Percentiles rank a stretch among this genome's conserved stretches.
These are phyloP conservation scores for Primulina eburnea DNA, from an alignment of 257 asterid genomes.

Conservation along the genomic window DNA sequence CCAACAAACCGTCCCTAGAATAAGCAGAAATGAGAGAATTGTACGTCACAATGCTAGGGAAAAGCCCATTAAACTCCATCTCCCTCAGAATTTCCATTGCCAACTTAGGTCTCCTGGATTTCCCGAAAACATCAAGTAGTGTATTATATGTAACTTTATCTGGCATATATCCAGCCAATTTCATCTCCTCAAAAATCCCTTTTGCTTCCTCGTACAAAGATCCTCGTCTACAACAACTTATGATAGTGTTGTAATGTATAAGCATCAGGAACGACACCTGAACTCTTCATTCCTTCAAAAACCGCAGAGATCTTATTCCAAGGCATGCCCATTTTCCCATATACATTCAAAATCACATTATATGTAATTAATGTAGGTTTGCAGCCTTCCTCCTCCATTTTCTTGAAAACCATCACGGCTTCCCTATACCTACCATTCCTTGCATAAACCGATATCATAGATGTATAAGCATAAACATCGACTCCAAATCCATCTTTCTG, in stretches of 20 bases:
- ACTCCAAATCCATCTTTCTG: constrained; percentile 57
- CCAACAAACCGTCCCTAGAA: constrained; percentile 73
- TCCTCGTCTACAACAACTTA: constrained; percentile 79
- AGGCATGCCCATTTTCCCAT: constrained; percentile 97
- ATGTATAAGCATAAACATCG: constrained; percentile 83
- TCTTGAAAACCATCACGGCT: constrained; percentile 68
- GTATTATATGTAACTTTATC: constrained; percentile 93
- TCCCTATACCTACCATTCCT: constrained; percentile 70
- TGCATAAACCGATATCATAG: constrained; percentile 59
- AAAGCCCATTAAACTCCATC: constrained; percentile 68
- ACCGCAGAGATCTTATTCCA: constrained; percentile 64
- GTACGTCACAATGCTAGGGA: constrained; percentile 71
- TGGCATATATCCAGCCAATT: constrained; percentile 59
- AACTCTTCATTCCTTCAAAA: constrained; percentile 66
- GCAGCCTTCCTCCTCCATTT: constrained; percentile 91
- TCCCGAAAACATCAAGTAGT: constrained; percentile 82
- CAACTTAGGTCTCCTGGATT: constrained; percentile 76
- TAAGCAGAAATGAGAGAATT: constrained; percentile 79
- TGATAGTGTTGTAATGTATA: constrained; percentile 89
- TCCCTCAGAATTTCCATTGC: constrained; percentile 83
- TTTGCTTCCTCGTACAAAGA: constrained; percentile 81
- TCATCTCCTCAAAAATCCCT: constrained; percentile 76
- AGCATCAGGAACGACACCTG: constrained; percentile 68
- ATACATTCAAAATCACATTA: constrained; percentile 80
- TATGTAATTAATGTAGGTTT: constrained; percentile 78